Evolutionary conservation across 129 eudicot genomes (phyloP), one percentile per base, ranked within the genome.

Genomic region (Flaveria trinervia): DNA sequence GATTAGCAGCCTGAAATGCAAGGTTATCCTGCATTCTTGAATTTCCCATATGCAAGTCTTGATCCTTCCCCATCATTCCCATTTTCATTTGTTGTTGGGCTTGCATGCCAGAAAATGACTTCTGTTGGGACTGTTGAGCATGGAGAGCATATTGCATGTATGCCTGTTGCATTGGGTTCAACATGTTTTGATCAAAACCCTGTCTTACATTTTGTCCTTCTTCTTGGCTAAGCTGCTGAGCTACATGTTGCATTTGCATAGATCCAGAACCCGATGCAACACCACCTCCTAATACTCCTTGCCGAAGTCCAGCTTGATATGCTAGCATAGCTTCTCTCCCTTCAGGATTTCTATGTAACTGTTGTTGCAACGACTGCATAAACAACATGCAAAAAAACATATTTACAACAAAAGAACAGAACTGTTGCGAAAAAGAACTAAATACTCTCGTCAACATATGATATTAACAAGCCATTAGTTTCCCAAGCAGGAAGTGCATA

Each of bases 151-250:
- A 89, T 56, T 93, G 97, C 76, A 89, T 52, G 77, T 91, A 94
- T 12, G 99, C 99, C 86, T 91, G 97, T 3, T 91, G 99, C 23
- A 85, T 72, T 28, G 97, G 89, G 67, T 84, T 89, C 83, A 94
- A 77, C 83, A 70, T 72, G 57, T 89, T 96, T 70, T 89, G 97
- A 81, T 91, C 98, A 83, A 81, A 78, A 74, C 87, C 91, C 70
- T 81, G 93, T 77, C 85, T 82, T 77, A 86, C 83, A 80, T 45
- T 88, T 54, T 93, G 96, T 6, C 79, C 86, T 54, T 88, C 95
- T 7, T 89, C 97, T 43, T 89, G 83, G 45, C 85, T 83, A 39
- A 84, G 92, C 73, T 89, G 96, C 68, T 83, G 92, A 71, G 79
- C 65, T 60, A 78, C 15, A 56, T 81, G 96, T 67, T 90, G 92